These are phyloP conservation scores for Gigaspora rosea DNA, from an alignment of 192 early-diverging fungal genomes.

Conservation along the genomic window DNA sequence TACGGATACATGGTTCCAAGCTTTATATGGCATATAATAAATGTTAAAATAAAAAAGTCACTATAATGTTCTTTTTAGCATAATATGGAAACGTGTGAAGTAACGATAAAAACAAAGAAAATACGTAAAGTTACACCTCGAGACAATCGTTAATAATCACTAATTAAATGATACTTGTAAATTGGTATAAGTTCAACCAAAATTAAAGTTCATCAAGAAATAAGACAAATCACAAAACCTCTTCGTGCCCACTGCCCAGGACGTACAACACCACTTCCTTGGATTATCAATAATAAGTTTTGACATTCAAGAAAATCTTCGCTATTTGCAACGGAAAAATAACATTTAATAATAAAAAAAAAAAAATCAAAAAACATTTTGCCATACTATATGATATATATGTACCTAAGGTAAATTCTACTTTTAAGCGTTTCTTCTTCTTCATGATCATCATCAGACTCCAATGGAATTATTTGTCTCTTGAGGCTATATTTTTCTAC, in stretches of 20 bases:
- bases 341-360: not conserved
- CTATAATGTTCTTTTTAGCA: not conserved
- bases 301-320: not conserved
- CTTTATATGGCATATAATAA: not conserved
- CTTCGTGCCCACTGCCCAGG: conserved; percentile 40
- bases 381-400: not conserved
- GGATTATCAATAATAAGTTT: conserved; percentile 31
- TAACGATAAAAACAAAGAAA: too few relatives aligned
- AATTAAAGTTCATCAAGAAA: not conserved
- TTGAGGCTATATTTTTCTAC: conserved; percentile 15
- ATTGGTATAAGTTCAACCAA: not conserved
- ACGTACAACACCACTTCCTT: conserved; percentile 37
- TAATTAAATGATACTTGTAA: not conserved
- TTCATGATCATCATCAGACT: not conserved
- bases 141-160: conserved; percentile 41
- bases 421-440: not conserved
- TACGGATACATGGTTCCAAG: conserved; percentile 38
- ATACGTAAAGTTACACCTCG: conserved; percentile 19
- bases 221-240: not conserved
- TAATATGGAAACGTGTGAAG: too few relatives aligned
- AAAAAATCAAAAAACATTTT: not conserved
- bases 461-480: conserved; percentile 13
- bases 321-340: not conserved
- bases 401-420: conserved; percentile 24
- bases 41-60: not conserved